Base-by-base conservation (phyloP, 768 basidiomycete genomes). In the Mycena sanguinolenta region DNA sequence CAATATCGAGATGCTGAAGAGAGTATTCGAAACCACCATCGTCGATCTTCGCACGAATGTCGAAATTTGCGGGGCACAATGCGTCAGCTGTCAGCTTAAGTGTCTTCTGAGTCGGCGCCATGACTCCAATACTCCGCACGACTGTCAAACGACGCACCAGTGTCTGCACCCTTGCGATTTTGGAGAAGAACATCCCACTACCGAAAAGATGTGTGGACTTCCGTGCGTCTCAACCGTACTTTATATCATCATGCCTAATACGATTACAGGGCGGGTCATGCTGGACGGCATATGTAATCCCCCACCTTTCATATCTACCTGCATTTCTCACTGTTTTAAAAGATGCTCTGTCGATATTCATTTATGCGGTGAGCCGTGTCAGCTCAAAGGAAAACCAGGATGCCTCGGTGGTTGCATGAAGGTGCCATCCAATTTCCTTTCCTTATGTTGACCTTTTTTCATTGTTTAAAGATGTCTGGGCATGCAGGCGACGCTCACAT, bases 291-390 rank as follows among this genome's bases (percentile, higher is more conserved):
- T 70, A 82, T 89, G 90, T 90, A 75, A 58, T 85, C 73, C 14
- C 38, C 53, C 14, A 30, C 58, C 32, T 55, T 38, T 7, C 19
- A 17, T 54, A n/a, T 62, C 4, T 23, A 30, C 55, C 13, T 23
- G 14, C 4, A n/a, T 25, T 32, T 39, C 36, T 64, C 39, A 63
- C n/a, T 39, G n/a, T 1, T 17, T 36, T 30, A 27, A 27, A 39
- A 91, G 91, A 65, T 91, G 90, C 70, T 77, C 83, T 34, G 81
- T 85, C 1, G 84, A 82, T 32, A 74, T 78, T 30, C 86, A 92
- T 77, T 70, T 90, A 2, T 91, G 90, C 54, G 91, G 89, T 12
- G 80, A 85, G 58, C 74, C 77, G 12, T 91, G 91, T 74, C 75
- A 75, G 38, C 79, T 89, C 16, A 74, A 75, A 4, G 85, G 83